These are phyloP conservation scores for Sordariomycetes sp. DNA, from an alignment of 2,329 filamentous ascomycete species.

Conservation along the genomic window DNA sequence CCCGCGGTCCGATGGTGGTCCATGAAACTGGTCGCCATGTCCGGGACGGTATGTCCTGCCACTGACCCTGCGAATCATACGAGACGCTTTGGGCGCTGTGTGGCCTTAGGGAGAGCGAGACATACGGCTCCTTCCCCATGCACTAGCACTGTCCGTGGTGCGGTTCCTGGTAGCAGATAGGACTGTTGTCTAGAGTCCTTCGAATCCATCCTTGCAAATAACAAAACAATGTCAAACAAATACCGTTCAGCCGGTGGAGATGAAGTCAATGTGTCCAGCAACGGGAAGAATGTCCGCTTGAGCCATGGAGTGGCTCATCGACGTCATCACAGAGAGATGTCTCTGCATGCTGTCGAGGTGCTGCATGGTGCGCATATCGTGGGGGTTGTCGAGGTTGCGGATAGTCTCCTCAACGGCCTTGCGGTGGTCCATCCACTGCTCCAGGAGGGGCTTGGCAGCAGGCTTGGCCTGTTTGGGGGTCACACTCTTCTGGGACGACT, in stretches of 20 bases:
- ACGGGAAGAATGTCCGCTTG: conserved; percentile 9
- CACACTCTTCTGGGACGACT: conserved; percentile 34
- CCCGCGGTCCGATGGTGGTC: background rate
- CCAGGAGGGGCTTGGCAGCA: conserved; percentile 30
- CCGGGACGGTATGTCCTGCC: background rate
- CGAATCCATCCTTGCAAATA: background rate
- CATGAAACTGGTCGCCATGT: background rate
- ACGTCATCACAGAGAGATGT: conserved; percentile 41
- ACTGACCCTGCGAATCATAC: too few relatives aligned
- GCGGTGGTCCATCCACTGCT: conserved; percentile 54
- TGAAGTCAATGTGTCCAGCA: conserved; percentile 12
- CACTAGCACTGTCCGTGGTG: conserved; percentile 3
- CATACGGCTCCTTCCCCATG: background rate
- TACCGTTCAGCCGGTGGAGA: conserved; percentile 19
- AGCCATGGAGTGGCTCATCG: conserved; percentile 23
- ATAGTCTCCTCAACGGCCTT: conserved; percentile 53
- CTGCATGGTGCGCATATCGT: conserved; percentile 42
- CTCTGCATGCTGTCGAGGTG: conserved; percentile 42
- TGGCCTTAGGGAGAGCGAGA: background rate
- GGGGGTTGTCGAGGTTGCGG: conserved; percentile 35
- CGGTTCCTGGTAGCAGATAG: background rate
- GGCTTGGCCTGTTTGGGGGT: conserved; percentile 22
- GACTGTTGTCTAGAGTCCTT: too few relatives aligned
- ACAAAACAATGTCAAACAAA: background rate
- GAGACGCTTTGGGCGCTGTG: background rate